Evolutionary conservation across 2,329 filamentous ascomycete species (phyloP).

Genomic region (Dothiorella sarmentorum): DNA sequence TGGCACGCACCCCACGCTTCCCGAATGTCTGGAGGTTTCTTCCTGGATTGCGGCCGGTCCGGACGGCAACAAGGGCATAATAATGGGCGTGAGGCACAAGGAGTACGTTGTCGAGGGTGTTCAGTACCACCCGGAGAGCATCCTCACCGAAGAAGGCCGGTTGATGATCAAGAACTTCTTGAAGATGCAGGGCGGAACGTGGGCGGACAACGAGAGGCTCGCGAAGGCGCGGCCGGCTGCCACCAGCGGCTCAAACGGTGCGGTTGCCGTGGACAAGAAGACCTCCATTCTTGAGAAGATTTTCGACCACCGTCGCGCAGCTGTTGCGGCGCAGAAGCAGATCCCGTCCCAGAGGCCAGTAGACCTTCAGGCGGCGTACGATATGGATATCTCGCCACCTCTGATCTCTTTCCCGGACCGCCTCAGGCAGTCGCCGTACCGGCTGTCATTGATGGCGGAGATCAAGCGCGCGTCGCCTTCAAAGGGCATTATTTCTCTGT

Average conservation of each 20-base stretch:
- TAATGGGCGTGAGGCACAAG: slow-evolving; percentile 96
- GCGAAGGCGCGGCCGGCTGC: slow-evolving; percentile 36
- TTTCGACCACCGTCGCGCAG: slow-evolving; percentile 73
- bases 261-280: slow-evolving; percentile 54
- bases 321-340: slow-evolving; percentile 75
- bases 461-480: slow-evolving; percentile 96
- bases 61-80: slow-evolving; percentile 77
- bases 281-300: slow-evolving; percentile 88
- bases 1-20: slow-evolving; percentile 82
- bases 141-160: slow-evolving; percentile 83
- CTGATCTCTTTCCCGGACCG: slow-evolving; percentile 76
- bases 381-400: slow-evolving; percentile 79
- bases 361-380: slow-evolving; percentile 83
- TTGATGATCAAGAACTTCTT: slow-evolving; percentile 92
- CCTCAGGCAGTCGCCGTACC: slow-evolving; percentile 75
- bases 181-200: slow-evolving; percentile 81
- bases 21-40: slow-evolving; percentile 79
- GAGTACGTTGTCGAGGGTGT: slow-evolving; percentile 89
- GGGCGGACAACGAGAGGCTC: slow-evolving; percentile 71
- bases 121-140: slow-evolving; percentile 97
- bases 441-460: slow-evolving; percentile 93
- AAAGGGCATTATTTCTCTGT: slow-evolving; percentile 87
- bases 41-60: slow-evolving; percentile 79
- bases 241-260: slow-evolving; percentile 23
- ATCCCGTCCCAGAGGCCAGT: slow-evolving; percentile 79